Conservation (phyloP, 202 grass and related monocot genomes). For the Hordeum pubiflorum region DNA sequence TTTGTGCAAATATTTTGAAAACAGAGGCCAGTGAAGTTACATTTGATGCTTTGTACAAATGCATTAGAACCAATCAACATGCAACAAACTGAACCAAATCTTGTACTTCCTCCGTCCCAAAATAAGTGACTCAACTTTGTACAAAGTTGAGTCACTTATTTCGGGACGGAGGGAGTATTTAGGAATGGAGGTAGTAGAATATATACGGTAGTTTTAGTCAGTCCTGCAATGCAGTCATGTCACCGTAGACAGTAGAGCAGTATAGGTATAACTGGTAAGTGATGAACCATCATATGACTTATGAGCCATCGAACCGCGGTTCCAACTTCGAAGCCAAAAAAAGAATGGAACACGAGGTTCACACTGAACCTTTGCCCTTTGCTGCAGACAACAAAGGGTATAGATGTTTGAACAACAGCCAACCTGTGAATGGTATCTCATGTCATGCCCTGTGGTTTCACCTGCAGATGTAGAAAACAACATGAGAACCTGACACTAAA, state of each 20-base stretch:
- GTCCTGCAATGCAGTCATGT: background rate
- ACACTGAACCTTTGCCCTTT: background rate
- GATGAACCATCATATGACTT: background rate
- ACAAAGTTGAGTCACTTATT: no score
- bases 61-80: background rate
- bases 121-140: no score
- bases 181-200: background rate
- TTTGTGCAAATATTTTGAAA: background rate
- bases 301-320: background rate
- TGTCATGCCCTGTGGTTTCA: background rate
- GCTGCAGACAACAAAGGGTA: background rate
- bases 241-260: background rate
- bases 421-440: background rate
- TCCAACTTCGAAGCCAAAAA: background rate
- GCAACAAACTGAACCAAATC: background rate
- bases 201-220: background rate
- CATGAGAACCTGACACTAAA: slow-evolving; percentile 10
- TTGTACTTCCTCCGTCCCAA: background rate
- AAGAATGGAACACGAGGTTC: background rate
- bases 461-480: slow-evolving; percentile 20
- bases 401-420: background rate
- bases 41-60: background rate
- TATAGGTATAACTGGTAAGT: background rate
- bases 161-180: no score
- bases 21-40: background rate